Evolutionary conservation across 768 basidiomycete genomes (phyloP), one percentile per base, ranked within the genome.

Genomic region (Suillus decipiens): DNA sequence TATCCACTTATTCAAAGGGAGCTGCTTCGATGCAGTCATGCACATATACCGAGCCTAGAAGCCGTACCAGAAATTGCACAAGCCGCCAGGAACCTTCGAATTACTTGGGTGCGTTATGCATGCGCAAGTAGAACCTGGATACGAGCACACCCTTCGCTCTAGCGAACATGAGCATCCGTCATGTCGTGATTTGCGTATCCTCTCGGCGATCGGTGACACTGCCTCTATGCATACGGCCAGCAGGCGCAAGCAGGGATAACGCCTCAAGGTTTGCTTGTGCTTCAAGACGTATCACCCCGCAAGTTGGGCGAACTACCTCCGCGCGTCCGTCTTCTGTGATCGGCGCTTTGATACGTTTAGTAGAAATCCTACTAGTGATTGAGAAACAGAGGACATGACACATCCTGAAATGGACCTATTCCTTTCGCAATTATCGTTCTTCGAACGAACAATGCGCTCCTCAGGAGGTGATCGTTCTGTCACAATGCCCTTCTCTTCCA

Each of bases 381-480:
- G 17, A 41, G 28, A 19, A 33, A 41, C 17, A 0, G 24, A 31
- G 56, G 28, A 31, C 24, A 57, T 19, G 39, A 24, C 1, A 41
- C 39, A 39, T 31, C 39, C 17, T 31, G 14, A 57, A 57, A 57
- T 37, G 56, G 39, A 31, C 39, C 56, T 41, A 39, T 41, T 28
- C 56, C 56, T 11, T 57, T 57, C 11, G 17, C 17, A 17, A 6
- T 24, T 10, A 57, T 57, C 39, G 24, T 57, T 5, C 28, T 37
- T 57, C 17, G 56, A 39, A 24, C 37, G 39, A 57, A 39, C 24
- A 28, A 41, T 28, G 41, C 39, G 41, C 56, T 28, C 17, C 24
- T 41, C 24, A 57, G 56, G 56, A 57, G 56, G 17, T 31, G 56
- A 57, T 57, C 56, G 24, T 57, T 41, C 56, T 41, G 11, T 57